Percentiles rank a stretch among this genome's conserved stretches.
Conservation (phyloP, 805 yeast genomes). For the Yarrowia hollandica region DNA sequence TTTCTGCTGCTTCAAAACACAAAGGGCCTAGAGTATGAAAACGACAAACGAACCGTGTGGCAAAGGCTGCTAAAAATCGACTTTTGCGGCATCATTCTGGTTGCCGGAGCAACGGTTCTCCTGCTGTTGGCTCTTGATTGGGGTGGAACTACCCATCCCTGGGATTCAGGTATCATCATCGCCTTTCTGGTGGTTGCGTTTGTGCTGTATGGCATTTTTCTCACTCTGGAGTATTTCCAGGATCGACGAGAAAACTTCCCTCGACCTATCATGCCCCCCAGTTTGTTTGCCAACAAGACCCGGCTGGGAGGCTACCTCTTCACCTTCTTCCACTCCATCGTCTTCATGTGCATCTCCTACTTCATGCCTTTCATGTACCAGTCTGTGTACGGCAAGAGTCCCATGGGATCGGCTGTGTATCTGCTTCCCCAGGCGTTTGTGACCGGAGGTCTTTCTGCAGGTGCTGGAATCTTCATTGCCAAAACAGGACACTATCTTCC, state of each 20-base stretch:
- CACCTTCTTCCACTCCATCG: conserved; percentile 52
- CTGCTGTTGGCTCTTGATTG: conserved; percentile 55
- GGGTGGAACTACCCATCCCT: conserved; percentile 52
- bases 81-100: conserved; percentile 53
- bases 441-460: conserved; percentile 47
- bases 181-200: conserved; percentile 48
- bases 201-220: conserved; percentile 45
- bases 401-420: conserved; percentile 47
- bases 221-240: conserved; percentile 49
- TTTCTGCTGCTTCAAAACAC: conserved; percentile 34
- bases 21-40: conserved; percentile 30
- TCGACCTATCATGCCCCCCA: conserved; percentile 50
- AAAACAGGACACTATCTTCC: conserved; percentile 48
- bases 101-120: conserved; percentile 47
- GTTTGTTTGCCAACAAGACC: conserved; percentile 41
- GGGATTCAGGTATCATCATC: conserved; percentile 56
- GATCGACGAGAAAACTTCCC: conserved; percentile 30
- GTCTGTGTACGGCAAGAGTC: conserved; percentile 46
- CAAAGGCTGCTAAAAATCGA: conserved; percentile 52
- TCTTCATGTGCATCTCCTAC: conserved; percentile 50
- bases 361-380: conserved; percentile 54
- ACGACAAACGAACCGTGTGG: conserved; percentile 43
- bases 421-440: conserved; percentile 49
- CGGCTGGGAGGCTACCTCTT: conserved; percentile 40
- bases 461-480: conserved; percentile 51